Base-by-base conservation (phyloP, 495 filamentous ascomycete genomes). In the Xylaria castorea region DNA sequence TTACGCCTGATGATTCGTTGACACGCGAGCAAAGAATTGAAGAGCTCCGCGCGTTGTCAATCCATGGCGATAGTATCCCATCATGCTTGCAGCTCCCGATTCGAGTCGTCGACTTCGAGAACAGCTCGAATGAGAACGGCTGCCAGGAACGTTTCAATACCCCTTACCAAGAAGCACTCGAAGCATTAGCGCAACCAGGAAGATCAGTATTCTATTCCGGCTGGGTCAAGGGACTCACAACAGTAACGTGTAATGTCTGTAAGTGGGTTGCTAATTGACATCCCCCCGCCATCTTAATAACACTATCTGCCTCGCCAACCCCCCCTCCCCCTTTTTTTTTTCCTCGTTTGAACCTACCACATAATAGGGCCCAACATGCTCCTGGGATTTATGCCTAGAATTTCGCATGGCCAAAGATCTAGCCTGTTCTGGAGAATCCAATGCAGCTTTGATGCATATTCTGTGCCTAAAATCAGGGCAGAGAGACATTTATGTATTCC, bases 131-230 rank as follows among this genome's bases (percentile, higher is more conserved):
- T 42, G 73, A 74, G 20, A 70, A 73, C 40, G 57, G 55, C 42
- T 75, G 48, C 12, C 65, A 72, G 55, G 58, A 34, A 22, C 64
- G 34, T 30, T 68, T 74, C 18, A 71, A 73, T 14, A 68, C 46
- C 34, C 20, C 66, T 77, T 9, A 72, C 63, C 46, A 66, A 62
- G 53, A 76, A 67, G 30, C 20, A 7, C 65, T 81, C 7, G 67
- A 69, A 2, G 51, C 16, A 20, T 62, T 78, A 12, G 42, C 73
- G 20, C 74, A 77, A 46, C 75, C 79, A 22, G 77, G 77, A 40
- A 74, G 75, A 69, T 79, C 80, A 0, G 77, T 79, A 1, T 80
- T 81, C 53, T 74, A 71, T 14, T 78, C 76, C 22, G 80, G 80
- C 16, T 79, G 79, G 78, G 69, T 71, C 38, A 71, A 68, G n/a